A percentile compares a stretch with the other conserved stretches of the same genome.
Conservation (phyloP, 768 basidiomycete genomes). For the Boletus huronensis region DNA sequence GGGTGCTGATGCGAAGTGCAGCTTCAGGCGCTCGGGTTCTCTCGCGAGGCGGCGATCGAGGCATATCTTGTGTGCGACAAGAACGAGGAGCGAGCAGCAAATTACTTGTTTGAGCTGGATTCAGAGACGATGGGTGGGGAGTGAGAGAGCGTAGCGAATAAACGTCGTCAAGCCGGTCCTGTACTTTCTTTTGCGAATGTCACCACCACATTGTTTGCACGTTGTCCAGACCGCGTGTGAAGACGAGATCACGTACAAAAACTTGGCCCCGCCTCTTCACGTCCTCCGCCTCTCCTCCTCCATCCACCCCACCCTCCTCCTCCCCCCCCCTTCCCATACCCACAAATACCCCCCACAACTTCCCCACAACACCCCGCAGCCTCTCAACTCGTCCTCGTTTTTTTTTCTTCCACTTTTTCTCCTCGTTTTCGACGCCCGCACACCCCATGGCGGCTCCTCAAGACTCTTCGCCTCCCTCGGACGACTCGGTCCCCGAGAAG, state of each 20-base stretch:
- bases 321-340: slow-evolving; percentile 24
- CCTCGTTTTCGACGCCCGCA: neutral
- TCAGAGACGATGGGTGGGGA: slow-evolving; percentile 45
- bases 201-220: slow-evolving; percentile 28
- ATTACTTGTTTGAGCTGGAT: slow-evolving; percentile 75
- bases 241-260: slow-evolving; percentile 32
- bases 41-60: slow-evolving; percentile 75
- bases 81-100: slow-evolving; percentile 95
- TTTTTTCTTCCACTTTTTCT: neutral
- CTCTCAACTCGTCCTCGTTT: too few species aligned
- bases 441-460: slow-evolving; percentile 25
- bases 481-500: slow-evolving; percentile 20
- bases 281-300: slow-evolving; percentile 19
- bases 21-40: slow-evolving; percentile 87
- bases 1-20: slow-evolving; percentile 30
- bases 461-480: slow-evolving; percentile 14
- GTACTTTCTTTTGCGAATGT: neutral
- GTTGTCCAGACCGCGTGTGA: slow-evolving; percentile 25
- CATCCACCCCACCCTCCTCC: neutral
- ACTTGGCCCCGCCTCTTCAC: slow-evolving; percentile 18
- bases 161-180: neutral
- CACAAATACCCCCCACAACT: slow-evolving; percentile 22
- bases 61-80: slow-evolving; percentile 95
- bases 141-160: neutral
- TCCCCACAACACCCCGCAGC: neutral